These are phyloP conservation scores for Ustulina deusta DNA, from an alignment of 2,329 filamentous ascomycete genomes.

Conservation along the genomic window DNA sequence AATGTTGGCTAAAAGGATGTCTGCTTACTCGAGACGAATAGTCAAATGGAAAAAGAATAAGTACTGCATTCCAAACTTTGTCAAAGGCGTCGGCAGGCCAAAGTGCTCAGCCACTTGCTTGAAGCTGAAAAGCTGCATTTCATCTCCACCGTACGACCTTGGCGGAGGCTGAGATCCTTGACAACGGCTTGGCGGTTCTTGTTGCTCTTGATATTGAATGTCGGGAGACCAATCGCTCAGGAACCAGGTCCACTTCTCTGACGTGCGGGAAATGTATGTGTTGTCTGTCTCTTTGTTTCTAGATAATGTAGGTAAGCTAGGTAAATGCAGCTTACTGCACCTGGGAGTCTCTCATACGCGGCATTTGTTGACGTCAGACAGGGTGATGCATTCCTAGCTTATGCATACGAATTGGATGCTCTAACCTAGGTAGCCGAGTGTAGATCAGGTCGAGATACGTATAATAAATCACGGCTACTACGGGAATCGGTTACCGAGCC, in stretches of 20 bases:
- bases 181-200: conserved; percentile 22
- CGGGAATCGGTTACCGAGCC: not conserved
- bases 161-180: conserved; percentile 13
- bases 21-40: not conserved
- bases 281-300: not conserved
- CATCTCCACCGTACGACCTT: conserved; percentile 33
- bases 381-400: conserved; percentile 16
- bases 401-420: not conserved
- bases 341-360: conserved; percentile 1
- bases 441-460: conserved; percentile 43
- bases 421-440: conserved; percentile 24
- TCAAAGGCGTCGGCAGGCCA: conserved; percentile 13
- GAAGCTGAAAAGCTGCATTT: conserved; percentile 31
- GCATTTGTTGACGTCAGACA: conserved; percentile 3
- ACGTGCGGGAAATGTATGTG: conserved; percentile 4
- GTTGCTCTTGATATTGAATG: conserved; percentile 6
- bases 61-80: not conserved
- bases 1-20: not conserved
- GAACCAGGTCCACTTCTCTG: conserved; percentile 10
- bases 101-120: conserved; percentile 31
- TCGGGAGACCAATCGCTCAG: conserved; percentile 15
- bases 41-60: not conserved
- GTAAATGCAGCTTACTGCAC: not conserved
- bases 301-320: not conserved
- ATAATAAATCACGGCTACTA: conserved; percentile 8